Conservation (phyloP, 2,329 filamentous ascomycete species). For the Fusarium caatingaense region DNA sequence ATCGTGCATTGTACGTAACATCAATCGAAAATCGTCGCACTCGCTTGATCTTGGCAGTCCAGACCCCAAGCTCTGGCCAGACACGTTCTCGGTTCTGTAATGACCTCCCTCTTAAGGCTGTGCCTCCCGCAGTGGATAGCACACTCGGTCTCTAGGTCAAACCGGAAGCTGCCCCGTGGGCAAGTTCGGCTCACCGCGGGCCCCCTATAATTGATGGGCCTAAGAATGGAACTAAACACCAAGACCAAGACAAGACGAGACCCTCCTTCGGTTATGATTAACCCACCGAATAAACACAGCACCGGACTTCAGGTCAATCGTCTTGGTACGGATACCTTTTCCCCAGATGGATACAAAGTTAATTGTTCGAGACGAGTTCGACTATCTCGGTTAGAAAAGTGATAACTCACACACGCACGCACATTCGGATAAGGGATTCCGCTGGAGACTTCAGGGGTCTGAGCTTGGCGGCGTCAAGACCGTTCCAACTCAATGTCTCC, state of each 20-base stretch:
- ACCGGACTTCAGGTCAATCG: not conserved
- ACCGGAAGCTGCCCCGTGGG: constrained; percentile 13
- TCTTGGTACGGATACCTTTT: not conserved
- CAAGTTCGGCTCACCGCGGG: not conserved
- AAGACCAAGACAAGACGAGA: not conserved
- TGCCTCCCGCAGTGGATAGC: constrained; percentile 14
- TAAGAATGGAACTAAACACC: not conserved
- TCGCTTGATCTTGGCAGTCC: not conserved
- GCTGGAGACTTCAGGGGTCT: not conserved
- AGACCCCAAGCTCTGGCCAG: not conserved
- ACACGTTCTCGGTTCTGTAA: not conserved
- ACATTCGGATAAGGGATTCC: not conserved
- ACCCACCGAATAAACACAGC: not conserved
- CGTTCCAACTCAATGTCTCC: not conserved
- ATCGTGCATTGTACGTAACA: constrained; percentile 3
- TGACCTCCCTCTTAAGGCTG: constrained; percentile 31
- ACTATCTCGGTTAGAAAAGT: constrained; percentile 6
- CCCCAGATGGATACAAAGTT: constrained; percentile 5
- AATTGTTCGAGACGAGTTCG: not conserved
- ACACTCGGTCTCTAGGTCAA: not conserved
- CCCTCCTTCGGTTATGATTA: not conserved
- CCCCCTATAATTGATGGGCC: not conserved
- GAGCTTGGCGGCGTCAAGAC: not conserved
- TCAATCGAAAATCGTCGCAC: constrained; percentile 11
- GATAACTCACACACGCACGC: constrained; percentile 15